Evolutionary conservation across 139 green algal genomes (phyloP), one percentile per base, ranked within the genome.

Genomic region (Tetradesmus lagerheimii): DNA sequence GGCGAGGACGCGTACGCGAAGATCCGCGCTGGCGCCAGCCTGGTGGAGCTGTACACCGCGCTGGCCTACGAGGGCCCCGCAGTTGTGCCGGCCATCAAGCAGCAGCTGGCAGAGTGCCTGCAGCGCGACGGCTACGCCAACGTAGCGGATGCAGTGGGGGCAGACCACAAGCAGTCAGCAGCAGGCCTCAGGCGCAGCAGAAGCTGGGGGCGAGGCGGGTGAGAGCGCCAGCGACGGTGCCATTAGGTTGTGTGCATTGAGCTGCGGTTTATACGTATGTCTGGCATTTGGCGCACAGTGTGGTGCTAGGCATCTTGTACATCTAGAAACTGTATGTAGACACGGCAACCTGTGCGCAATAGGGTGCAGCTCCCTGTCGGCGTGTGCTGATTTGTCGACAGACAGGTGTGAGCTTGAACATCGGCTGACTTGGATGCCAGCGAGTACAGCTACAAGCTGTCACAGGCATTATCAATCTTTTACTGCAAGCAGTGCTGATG

Each of bases 11-110:
- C 98, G 0, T 99, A 99, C 88, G 39, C 82, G 9, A 99, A 99
- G 91, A 99, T 99, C 41, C 83, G 96, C 0, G 98, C 98, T 74
- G 97, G 98, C 6, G 98, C 98, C 4, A 97, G 92, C 34, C 91
- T 99, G 45, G 97, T 99, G 39, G 96, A 99, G 94, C 83, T 99
- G 16, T 99, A 99, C 94, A 99, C 98, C 0, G 92, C 94, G 8
- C 90, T 99, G 47, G 96, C 94, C 1, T 99, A 98, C 91, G 95
- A 97, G 47, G 98, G 98, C 0, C 97, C 98, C 8, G 93, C 91
- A 23, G 43, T 99, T 1, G 92, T 99, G 34, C 98, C 97, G 0
- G 83, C 89, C 1, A 95, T 99, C 35, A 99, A 99, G 91, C 90
- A 86, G 29, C 95, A 99, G 91, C 90, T 99, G 66, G 93, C 94